phyloP scores from a whole-genome alignment of 495 filamentous ascomycete species.

The Neurospora sp. region DNA sequence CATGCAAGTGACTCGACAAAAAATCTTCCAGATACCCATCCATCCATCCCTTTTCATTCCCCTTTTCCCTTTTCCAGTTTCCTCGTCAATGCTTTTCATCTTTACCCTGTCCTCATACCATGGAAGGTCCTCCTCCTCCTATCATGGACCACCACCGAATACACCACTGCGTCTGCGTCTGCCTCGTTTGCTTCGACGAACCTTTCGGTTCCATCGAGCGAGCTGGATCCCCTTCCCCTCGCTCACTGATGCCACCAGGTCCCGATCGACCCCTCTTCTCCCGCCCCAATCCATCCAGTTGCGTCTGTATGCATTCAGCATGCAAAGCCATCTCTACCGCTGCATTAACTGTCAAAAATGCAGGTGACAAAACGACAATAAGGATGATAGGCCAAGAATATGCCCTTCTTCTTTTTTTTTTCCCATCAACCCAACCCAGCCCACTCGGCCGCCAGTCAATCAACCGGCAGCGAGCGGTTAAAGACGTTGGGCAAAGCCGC shows the following conservation, averaged over 20 bases:
- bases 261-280: neutral
- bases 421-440: neutral
- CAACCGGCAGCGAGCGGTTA: neutral
- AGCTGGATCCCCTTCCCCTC: neutral
- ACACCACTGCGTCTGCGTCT: neutral
- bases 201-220: neutral
- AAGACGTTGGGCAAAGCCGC: neutral
- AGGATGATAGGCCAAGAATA: neutral
- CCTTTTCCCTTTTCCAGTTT: neutral
- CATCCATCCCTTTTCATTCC: neutral
- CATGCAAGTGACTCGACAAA: neutral
- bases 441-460: neutral
- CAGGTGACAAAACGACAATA: neutral
- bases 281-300: neutral
- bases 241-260: accelerated
- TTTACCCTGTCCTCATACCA: neutral
- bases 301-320: neutral
- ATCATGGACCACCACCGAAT: neutral
- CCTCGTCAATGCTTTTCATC: neutral
- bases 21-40: neutral
- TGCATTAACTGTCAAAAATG: neutral
- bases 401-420: neutral
- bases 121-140: neutral
- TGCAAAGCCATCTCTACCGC: neutral
- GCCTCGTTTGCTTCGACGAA: neutral